Percentiles rank a stretch among this genome's conserved stretches.
phyloP scores from a whole-genome alignment of 1,284 basidiomycete genomes.

The Hortiboletus rubellus region DNA sequence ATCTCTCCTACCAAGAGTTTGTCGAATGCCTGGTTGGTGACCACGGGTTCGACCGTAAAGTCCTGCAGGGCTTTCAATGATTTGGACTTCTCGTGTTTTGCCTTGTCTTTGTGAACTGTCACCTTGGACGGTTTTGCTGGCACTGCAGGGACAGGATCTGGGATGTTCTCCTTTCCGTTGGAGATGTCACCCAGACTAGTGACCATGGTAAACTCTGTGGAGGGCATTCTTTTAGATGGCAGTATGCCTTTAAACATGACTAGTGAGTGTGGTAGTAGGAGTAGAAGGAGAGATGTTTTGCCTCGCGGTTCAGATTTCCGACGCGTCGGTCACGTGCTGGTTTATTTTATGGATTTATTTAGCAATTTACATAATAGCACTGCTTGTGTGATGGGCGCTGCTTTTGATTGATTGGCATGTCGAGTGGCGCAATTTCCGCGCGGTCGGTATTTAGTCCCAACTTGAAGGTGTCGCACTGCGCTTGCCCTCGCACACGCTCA shows the following conservation, averaged over 20 bases:
- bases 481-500: not conserved
- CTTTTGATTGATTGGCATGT: slow-evolving; percentile 10
- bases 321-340: slow-evolving; percentile 35
- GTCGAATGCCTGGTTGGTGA: slow-evolving; percentile 68
- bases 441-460: slow-evolving; percentile 37
- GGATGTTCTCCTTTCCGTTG: slow-evolving; percentile 67
- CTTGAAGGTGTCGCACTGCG: not conserved
- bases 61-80: slow-evolving; percentile 41
- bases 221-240: slow-evolving; percentile 60
- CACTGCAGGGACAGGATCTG: slow-evolving; percentile 27
- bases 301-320: slow-evolving; percentile 32
- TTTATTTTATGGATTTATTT: slow-evolving; percentile 31
- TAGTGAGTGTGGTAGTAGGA: slow-evolving; percentile 8
- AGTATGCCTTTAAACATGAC: slow-evolving; percentile 75
- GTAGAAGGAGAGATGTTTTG: not conserved
- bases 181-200: slow-evolving; percentile 50
- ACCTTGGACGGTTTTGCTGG: slow-evolving; percentile 30
- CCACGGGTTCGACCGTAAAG: slow-evolving; percentile 36
- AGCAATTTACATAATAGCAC: slow-evolving; percentile 23
- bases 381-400: slow-evolving; percentile 24
- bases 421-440: slow-evolving; percentile 36
- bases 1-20: slow-evolving; percentile 58
- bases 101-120: slow-evolving; percentile 38
- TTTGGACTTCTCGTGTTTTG: slow-evolving; percentile 40
- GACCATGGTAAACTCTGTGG: slow-evolving; percentile 70